phyloP scores from a whole-genome alignment of 2,329 filamentous ascomycete genomes.

The Hymenoscyphus albidus region DNA sequence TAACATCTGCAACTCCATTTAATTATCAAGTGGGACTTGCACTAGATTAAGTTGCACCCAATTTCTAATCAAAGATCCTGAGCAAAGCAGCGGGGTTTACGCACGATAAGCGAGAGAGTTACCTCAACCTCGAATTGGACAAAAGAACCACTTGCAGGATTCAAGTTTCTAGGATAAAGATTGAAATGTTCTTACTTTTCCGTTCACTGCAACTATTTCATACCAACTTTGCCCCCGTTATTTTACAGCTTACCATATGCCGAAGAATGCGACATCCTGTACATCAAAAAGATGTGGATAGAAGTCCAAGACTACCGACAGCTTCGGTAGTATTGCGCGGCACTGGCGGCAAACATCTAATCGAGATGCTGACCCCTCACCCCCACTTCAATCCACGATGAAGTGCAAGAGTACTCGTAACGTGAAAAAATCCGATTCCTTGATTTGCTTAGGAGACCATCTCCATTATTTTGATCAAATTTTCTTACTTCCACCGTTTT shows the following conservation, averaged over 20 bases:
- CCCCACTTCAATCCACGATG: neutral
- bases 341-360: neutral
- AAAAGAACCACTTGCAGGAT: too few relatives aligned
- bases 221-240: neutral
- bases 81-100: too few relatives aligned
- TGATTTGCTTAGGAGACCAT: neutral
- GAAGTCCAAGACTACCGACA: neutral
- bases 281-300: neutral
- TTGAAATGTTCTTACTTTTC: too few relatives aligned
- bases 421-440: neutral
- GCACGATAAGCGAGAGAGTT: neutral
- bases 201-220: neutral
- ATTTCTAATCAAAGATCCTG: too few relatives aligned
- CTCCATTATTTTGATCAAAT: neutral
- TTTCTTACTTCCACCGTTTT: neutral
- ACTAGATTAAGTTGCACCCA: too few relatives aligned
- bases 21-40: too few relatives aligned
- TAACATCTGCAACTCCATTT: too few relatives aligned
- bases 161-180: too few relatives aligned
- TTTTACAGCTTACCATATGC: neutral
- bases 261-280: neutral
- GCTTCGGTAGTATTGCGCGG: neutral
- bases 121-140: too few relatives aligned
- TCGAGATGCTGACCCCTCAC: neutral
- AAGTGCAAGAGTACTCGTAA: neutral